Evolutionary conservation across 83 land plant species (phyloP).

Genomic region (Larix sibirica): DNA sequence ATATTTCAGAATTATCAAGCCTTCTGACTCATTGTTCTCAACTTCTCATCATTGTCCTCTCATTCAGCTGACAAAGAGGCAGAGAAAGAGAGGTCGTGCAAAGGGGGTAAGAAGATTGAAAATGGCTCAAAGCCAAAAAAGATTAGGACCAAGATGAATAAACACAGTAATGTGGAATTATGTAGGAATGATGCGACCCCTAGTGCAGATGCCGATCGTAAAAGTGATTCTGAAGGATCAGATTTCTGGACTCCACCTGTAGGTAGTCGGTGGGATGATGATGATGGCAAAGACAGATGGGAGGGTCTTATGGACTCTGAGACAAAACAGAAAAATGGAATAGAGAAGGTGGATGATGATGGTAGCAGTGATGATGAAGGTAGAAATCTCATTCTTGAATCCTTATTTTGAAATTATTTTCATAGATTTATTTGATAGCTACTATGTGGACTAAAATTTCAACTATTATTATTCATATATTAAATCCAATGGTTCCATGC

Average conservation of each 20-base stretch:
- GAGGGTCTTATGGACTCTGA: constrained; percentile 9
- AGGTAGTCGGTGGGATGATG: constrained; percentile 61
- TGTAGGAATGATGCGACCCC: constrained; percentile 16
- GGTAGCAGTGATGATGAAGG: background rate
- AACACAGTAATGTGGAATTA: constrained; percentile 11
- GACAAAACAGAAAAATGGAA: background rate
- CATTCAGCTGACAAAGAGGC: constrained; percentile 47
- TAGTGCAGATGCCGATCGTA: constrained; percentile 13
- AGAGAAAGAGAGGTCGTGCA: constrained; percentile 7
- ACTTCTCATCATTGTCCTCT: background rate
- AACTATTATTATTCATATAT: background rate
- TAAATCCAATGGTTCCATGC: background rate
- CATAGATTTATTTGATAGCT: background rate
- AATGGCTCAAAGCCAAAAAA: constrained; percentile 9
- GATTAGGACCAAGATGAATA: constrained; percentile 11
- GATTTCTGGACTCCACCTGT: constrained; percentile 74
- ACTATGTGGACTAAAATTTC: background rate
- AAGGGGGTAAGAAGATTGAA: constrained; percentile 16
- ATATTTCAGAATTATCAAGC: background rate
- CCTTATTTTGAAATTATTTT: background rate
- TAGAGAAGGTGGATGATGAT: background rate
- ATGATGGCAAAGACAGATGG: constrained; percentile 66
- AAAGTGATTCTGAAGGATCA: constrained; percentile 28
- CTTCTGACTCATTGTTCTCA: background rate
- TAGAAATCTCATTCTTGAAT: background rate